Evolutionary conservation across 2,329 filamentous ascomycete genomes (phyloP), one percentile per base, ranked within the genome.

Genomic region (Neonectria hederae): DNA sequence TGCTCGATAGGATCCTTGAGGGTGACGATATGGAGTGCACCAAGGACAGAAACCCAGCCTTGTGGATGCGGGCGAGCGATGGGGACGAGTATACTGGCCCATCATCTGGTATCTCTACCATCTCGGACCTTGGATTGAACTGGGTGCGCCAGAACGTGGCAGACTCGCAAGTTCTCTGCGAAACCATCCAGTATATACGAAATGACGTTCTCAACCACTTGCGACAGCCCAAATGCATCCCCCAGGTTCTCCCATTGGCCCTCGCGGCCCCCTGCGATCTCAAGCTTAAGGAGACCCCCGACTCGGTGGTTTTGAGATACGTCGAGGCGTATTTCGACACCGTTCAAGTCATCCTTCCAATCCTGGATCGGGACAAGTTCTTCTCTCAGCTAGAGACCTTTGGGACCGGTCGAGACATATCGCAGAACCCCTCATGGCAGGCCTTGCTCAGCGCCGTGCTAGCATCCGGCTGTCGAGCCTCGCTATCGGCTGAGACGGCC

Each of bases 21-120:
- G 54, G 21, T 3, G 13, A 21, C 14, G 19, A 26, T 6, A 3
- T n/a, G 2, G 14, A 42, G 4, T 2, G 38, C 1, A 14, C 2
- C 14, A 22, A 17, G 54, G 30, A 13, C 10, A 11, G 9, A 2
- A 28, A 40, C 24, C 54, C 32, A 4, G 54, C 60, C 7, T 14
- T 63, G 14, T 63, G 54, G 60, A 58, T 63, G 42, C 19, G 60
- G 2, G 10, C 17, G 5, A 30, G 22, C 11, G 46, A 54, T 7
- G 60, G 60, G 2, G 54, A 63, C 22, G 60, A 63, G 13, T 63
- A 63, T 42, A 63, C 60, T 1, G 60, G 60, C 13, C 60, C 60
- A 4, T 63, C 60, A 17, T 63, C 60, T 3, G 60, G 60, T 19
- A 54, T 59, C 9, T 46, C 48, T 4, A 38, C 40, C 11, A 51